Percentiles rank a stretch among this genome's conserved stretches.
Evolutionary conservation across 495 filamentous ascomycete genomes (phyloP).

Genomic region (Penicillium samsonianum): DNA sequence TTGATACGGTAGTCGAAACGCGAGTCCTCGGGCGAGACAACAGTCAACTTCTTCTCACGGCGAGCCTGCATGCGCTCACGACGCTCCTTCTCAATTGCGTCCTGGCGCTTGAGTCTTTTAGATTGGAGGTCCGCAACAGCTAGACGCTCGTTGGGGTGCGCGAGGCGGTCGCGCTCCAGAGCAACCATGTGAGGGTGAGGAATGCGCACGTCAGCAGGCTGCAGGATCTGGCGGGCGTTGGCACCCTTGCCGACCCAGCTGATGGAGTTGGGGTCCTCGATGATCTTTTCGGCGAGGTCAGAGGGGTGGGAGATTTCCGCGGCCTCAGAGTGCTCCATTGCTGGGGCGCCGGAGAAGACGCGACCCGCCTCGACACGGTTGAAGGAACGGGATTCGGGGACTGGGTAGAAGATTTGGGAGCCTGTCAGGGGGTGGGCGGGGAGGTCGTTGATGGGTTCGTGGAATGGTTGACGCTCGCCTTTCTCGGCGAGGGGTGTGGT

Average conservation of each 20-base stretch:
- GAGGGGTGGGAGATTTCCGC: conserved; percentile 31
- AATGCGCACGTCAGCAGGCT: conserved; percentile 82
- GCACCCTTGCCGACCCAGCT: conserved; percentile 48
- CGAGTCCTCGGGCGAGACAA: conserved; percentile 51
- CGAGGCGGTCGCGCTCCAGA: conserved; percentile 48
- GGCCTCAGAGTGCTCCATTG: conserved; percentile 29
- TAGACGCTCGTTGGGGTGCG: conserved; percentile 29
- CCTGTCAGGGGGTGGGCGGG: conserved; percentile 76
- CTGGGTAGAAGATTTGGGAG: conserved; percentile 85
- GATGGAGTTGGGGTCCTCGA: conserved; percentile 32
- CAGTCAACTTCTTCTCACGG: conserved; percentile 40
- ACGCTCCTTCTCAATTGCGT: conserved; percentile 39
- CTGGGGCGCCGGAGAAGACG: conserved; percentile 65
- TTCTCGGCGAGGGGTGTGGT: conserved; percentile 42
- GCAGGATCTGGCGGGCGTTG: conserved; percentile 54
- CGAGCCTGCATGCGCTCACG: conserved; percentile 40
- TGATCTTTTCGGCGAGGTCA: conserved; percentile 29
- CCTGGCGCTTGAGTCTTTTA: conserved; percentile 46
- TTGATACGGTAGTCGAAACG: conserved; percentile 83
- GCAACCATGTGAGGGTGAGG: conserved; percentile 83
- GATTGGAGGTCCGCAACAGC: conserved; percentile 42
- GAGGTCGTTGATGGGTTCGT: conserved; percentile 92
- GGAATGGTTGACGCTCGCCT: conserved; percentile 37
- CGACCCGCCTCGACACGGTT: conserved; percentile 86
- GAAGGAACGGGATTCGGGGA: conserved; percentile 86